These are phyloP conservation scores for Clitopilus passeckerianus DNA, from an alignment of 768 basidiomycete genomes.

Conservation along the genomic window DNA sequence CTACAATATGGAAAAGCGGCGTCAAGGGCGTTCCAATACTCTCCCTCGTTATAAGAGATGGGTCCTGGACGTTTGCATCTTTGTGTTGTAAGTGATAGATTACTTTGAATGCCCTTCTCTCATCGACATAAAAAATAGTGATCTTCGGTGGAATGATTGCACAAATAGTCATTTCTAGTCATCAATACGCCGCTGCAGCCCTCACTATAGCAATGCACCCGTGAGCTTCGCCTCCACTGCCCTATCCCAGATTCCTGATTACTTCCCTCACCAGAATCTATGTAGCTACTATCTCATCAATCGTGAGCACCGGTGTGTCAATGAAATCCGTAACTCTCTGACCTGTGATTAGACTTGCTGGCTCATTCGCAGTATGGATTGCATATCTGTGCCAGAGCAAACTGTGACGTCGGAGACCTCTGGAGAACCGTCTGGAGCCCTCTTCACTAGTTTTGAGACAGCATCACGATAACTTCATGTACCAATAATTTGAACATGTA, in stretches of 20 bases:
- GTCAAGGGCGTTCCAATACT: background rate
- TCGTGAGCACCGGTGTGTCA: background rate
- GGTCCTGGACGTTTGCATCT: background rate
- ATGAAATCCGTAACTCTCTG: background rate
- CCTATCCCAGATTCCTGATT: background rate
- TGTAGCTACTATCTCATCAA: background rate
- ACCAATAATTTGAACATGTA: too few relatives aligned
- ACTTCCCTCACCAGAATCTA: background rate
- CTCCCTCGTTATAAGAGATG: background rate
- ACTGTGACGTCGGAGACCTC: background rate
- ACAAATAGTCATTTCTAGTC: background rate
- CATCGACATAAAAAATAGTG: background rate
- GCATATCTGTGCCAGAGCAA: background rate
- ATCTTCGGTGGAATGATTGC: background rate
- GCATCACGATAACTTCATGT: too few relatives aligned
- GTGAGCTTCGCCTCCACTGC: background rate
- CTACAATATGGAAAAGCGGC: background rate
- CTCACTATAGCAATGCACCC: background rate
- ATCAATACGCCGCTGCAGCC: background rate
- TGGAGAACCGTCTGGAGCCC: background rate
- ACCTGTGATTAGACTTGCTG: background rate
- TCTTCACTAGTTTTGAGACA: background rate
- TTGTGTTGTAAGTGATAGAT: background rate
- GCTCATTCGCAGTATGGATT: background rate
- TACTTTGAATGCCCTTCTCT: background rate